Conservation (phyloP, 2,329 filamentous ascomycete genomes). For the Neofusicoccum ribis region DNA sequence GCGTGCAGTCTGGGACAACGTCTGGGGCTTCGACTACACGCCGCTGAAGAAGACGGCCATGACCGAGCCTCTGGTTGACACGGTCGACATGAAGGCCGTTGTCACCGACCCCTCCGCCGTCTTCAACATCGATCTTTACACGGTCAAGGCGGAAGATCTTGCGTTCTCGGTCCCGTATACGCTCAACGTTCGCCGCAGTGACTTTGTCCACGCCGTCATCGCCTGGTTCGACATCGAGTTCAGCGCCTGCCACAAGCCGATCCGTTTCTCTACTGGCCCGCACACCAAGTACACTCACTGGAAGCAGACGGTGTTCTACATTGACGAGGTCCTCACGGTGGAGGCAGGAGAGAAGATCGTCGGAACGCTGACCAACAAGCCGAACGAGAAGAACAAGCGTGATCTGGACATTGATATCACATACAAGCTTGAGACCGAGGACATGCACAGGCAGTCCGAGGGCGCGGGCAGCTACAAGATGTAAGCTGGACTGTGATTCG, state of each 20-base stretch:
- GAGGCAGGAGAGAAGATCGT: constrained; percentile 79
- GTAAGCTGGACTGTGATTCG: constrained; percentile 28
- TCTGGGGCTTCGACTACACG: constrained; percentile 96
- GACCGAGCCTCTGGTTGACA: constrained; percentile 94
- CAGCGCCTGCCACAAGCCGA: constrained; percentile 95
- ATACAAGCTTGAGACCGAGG: constrained; percentile 77
- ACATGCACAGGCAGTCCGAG: constrained; percentile 66
- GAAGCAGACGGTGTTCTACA: constrained; percentile 99
- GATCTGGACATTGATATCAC: constrained; percentile 89
- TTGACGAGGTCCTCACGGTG: constrained; percentile 89
- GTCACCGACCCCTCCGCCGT: constrained; percentile 87
- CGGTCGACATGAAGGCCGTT: constrained; percentile 94
- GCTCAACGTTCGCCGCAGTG: constrained; percentile 76
- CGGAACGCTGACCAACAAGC: constrained; percentile 76
- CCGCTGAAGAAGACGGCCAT: constrained; percentile 92
- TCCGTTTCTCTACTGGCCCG: constrained; percentile 93
- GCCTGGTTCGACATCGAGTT: constrained; percentile 99
- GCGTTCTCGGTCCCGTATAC: constrained; percentile 79
- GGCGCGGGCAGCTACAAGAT: constrained; percentile 80
- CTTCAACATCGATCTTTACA: constrained; percentile 91
- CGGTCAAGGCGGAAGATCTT: constrained; percentile 77
- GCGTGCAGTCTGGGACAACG: constrained; percentile 90
- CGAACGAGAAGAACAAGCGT: constrained; percentile 90
- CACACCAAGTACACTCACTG: constrained; percentile 99
- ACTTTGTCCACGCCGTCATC: constrained; percentile 95